Conservation (phyloP, 768 basidiomycete species). For the Paxillus rubicundulus region DNA sequence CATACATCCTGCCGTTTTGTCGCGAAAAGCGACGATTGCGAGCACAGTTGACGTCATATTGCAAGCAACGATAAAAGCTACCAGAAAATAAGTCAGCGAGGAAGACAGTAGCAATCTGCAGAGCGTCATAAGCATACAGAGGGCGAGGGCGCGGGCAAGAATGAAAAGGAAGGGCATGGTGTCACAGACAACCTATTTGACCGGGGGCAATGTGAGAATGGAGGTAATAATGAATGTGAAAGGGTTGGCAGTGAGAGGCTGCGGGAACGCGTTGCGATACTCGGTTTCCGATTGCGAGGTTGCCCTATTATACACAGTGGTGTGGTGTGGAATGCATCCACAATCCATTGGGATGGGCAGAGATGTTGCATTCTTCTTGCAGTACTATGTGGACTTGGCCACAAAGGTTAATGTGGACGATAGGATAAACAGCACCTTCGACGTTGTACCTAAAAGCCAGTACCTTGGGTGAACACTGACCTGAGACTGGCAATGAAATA, state of each 20-base stretch:
- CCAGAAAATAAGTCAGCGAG: slow-evolving; percentile 1
- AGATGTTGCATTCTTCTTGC: not conserved
- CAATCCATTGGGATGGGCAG: slow-evolving; percentile 7
- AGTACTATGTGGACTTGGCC: not conserved
- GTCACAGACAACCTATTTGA: slow-evolving; percentile 21
- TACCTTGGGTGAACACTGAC: not conserved
- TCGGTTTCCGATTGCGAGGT: not conserved
- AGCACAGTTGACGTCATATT: slow-evolving; percentile 15
- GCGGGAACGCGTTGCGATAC: not conserved
- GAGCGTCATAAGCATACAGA: slow-evolving; percentile 15
- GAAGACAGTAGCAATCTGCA: not conserved
- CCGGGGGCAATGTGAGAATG: slow-evolving; percentile 3
- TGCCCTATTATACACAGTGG: slow-evolving; percentile 14
- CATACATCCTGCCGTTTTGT: slow-evolving; percentile 22
- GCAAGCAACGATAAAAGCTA: slow-evolving; percentile 17
- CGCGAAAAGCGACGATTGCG: slow-evolving; percentile 15
- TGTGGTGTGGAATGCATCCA: not conserved
- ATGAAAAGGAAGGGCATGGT: slow-evolving; percentile 25
- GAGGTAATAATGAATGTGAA: slow-evolving; percentile 4
- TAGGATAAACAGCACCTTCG: not conserved
- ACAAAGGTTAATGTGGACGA: not conserved
- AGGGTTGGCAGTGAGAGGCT: slow-evolving; percentile 1
- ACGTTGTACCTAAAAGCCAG: not conserved
- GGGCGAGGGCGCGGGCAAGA: slow-evolving; percentile 16
- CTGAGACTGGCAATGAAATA: not conserved